Conservation (phyloP, 2,329 filamentous ascomycete genomes). For the Aspergillus aculeatinus region DNA sequence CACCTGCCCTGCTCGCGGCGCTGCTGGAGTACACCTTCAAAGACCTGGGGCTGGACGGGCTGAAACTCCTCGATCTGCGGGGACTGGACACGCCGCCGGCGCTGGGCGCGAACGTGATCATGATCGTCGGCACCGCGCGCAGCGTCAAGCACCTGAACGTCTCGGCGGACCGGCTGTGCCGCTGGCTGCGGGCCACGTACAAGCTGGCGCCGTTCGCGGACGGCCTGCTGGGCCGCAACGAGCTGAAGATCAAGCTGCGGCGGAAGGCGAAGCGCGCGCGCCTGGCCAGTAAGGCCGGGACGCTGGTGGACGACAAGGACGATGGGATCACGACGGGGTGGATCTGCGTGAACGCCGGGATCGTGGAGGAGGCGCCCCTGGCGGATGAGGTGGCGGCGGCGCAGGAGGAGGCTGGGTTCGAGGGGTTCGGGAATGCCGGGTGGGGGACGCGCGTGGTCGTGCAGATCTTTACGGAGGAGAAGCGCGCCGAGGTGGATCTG, state of each 20-base stretch:
- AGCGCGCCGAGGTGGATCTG: constrained; percentile 65
- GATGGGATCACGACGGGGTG: constrained; percentile 91
- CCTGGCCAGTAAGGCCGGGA: constrained; percentile 71
- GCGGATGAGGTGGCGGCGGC: constrained; percentile 23
- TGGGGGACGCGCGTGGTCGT: constrained; percentile 64
- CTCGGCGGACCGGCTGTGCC: constrained; percentile 81
- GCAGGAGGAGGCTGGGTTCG: constrained; percentile 47
- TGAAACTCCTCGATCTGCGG: constrained; percentile 79
- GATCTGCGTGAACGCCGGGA: constrained; percentile 90
- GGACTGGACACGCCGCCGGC: constrained; percentile 81
- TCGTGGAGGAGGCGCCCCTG: constrained; percentile 54
- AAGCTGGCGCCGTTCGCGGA: constrained; percentile 76
- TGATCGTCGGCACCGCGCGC: constrained; percentile 88
- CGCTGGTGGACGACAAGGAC: constrained; percentile 59
- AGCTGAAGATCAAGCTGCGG: constrained; percentile 82
- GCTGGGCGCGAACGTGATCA: constrained; percentile 82
- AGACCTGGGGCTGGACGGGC: constrained; percentile 80
- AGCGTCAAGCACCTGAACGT: constrained; percentile 93
- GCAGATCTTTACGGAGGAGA: constrained; percentile 71
- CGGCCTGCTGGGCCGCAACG: constrained; percentile 83
- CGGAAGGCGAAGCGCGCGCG: constrained; percentile 79
- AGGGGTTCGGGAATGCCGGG: constrained; percentile 70
- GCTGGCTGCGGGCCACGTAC: constrained; percentile 75
- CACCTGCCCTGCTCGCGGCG: constrained; percentile 69
- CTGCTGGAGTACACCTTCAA: constrained; percentile 77